These are phyloP conservation scores for Ogataea paraovalis DNA, from an alignment of 805 yeast genomes.

Conservation along the genomic window DNA sequence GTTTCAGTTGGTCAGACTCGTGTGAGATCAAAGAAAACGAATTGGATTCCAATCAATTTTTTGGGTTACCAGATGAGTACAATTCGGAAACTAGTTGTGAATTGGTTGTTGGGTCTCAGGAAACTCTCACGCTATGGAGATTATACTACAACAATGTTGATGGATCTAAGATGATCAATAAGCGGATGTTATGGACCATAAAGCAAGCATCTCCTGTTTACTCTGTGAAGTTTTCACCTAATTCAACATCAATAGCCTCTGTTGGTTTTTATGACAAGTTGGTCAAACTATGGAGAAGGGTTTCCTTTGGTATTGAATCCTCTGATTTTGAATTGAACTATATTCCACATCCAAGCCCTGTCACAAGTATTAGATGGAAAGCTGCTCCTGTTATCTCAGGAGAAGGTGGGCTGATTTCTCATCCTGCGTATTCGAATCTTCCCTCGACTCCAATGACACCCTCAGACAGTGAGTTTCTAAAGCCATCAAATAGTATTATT, in stretches of 20 bases:
- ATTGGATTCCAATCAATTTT: constrained; percentile 21
- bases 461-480: constrained; percentile 15
- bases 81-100: constrained; percentile 43
- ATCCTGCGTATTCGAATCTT: background rate
- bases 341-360: constrained; percentile 58
- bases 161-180: constrained; percentile 17
- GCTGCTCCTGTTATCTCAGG: constrained; percentile 3
- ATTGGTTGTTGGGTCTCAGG: constrained; percentile 54
- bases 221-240: constrained; percentile 56
- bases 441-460: constrained; percentile 10
- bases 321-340: constrained; percentile 66
- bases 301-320: constrained; percentile 60
- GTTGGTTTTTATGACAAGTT: constrained; percentile 59
- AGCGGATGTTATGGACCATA: constrained; percentile 41
- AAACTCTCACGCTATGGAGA: constrained; percentile 50
- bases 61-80: constrained; percentile 32
- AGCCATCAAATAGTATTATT: constrained; percentile 28
- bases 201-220: constrained; percentile 60
- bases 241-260: constrained; percentile 63
- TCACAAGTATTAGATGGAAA: constrained; percentile 61
- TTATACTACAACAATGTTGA: constrained; percentile 28
- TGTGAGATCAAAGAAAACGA: constrained; percentile 29
- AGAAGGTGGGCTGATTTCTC: background rate
- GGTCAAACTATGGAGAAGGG: constrained; percentile 76
- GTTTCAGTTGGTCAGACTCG: constrained; percentile 34